Base-by-base conservation (phyloP, 495 filamentous ascomycete genomes). In the Cercophora newfieldiana region DNA sequence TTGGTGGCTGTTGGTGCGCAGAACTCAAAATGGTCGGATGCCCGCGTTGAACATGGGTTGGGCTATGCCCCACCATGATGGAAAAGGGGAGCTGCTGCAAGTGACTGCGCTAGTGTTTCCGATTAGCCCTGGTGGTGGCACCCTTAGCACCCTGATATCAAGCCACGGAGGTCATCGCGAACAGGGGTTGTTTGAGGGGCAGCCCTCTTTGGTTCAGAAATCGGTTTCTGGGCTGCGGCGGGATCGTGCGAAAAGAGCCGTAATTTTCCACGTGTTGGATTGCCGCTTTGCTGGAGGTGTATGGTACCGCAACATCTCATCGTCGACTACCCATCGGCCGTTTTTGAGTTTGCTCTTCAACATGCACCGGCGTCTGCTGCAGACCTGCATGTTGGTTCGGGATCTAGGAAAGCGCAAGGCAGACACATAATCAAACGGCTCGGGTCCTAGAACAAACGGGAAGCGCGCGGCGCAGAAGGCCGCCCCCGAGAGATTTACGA, bases 21-120 rank as follows among this genome's bases (percentile, higher is more conserved):
- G 21, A 55, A 28, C 51, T 25, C 26, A 55, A 26, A 55, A 12
- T 8, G 22, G 51, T 12, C 26, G 21, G 51, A 26, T 10, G 26
- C 51, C 14, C 12, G 51, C 51, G 51, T 55, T 22, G 51, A 63
- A 14, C n/a, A 4, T 44, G 5, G 26, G 51, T 55, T 55, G 21
- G 18, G 7, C 51, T 28, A 16, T 14, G 37, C 37, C 7, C 50
- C n/a, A 19, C 50, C 4, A 25, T n/a, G 44, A 10, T 21, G 37
- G 26, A 7, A 60, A 64, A 67, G 67, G 25, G 51, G 59, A 65
- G 26, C 24, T 24, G 24, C 48, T 65, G 67, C 59, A 61, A 61
- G 63, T 65, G 66, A 68, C 57, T 6, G 64, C 70, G 70, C 72
- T 70, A 74, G 72, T 67, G 71, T 75, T 73, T 75, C 69, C 67